These are phyloP conservation scores for Blastocladiella britannica DNA, from an alignment of 192 early-diverging fungal species.

Conservation along the genomic window DNA sequence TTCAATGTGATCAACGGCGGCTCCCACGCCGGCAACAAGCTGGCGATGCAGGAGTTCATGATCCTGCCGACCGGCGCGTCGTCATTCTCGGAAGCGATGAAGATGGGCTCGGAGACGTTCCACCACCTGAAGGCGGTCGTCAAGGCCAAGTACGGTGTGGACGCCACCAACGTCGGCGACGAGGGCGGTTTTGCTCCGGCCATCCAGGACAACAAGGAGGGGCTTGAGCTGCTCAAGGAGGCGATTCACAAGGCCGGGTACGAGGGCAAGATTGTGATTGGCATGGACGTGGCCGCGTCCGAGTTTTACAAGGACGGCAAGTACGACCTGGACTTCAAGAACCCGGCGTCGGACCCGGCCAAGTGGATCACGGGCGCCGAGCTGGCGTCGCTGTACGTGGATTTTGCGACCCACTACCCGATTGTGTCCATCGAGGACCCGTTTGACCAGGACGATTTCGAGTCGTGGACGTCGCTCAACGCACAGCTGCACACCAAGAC, in stretches of 20 bases:
- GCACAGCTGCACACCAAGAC: slow-evolving; percentile 27
- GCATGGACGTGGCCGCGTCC: slow-evolving; percentile 93
- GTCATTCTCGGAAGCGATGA: slow-evolving; percentile 88
- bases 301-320: slow-evolving; percentile 94
- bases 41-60: slow-evolving; percentile 99
- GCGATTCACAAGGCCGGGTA: slow-evolving; percentile 90
- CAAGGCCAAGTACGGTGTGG: slow-evolving; percentile 96
- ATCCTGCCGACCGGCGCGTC: slow-evolving; percentile 87
- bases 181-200: slow-evolving; percentile 99
- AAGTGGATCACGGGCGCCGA: slow-evolving; percentile 50
- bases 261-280: slow-evolving; percentile 89
- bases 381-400: slow-evolving; percentile 67
- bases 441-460: slow-evolving; percentile 98
- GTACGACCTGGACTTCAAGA: slow-evolving; percentile 99
- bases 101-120: slow-evolving; percentile 95
- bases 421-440: slow-evolving; percentile 92
- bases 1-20: slow-evolving; percentile 99
- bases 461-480: slow-evolving; percentile 65
- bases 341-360: slow-evolving; percentile 53
- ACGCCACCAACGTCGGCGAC: slow-evolving; percentile 97
- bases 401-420: slow-evolving; percentile 63
- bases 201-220: slow-evolving; percentile 91
- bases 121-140: slow-evolving; percentile 88
- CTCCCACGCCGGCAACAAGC: slow-evolving; percentile 97
- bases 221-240: slow-evolving; percentile 68